phyloP scores from a whole-genome alignment of 116 monocot genomes.

The Thalassia testudinum region DNA sequence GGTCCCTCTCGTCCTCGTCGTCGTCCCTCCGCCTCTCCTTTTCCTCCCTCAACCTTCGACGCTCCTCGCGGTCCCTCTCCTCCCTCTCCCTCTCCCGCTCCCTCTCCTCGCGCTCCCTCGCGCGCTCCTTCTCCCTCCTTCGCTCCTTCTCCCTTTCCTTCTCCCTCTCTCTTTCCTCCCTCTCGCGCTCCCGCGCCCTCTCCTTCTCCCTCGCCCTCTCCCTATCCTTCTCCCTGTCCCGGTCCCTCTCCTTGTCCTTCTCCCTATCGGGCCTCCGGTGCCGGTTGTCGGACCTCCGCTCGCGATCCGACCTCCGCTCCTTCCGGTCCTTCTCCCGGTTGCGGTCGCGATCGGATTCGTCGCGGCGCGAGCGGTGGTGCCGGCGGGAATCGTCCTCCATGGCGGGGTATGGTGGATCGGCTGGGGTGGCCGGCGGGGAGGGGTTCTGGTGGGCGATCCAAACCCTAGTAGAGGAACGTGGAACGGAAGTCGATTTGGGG shows the following conservation, averaged over 20 bases:
- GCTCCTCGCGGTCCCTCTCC: constrained; percentile 7
- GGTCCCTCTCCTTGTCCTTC: constrained; percentile 1
- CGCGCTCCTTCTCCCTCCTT: constrained; percentile 9
- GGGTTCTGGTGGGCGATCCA: no score
- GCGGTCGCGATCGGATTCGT: constrained; percentile 8
- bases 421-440: no score
- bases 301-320: constrained; percentile 11
- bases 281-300: constrained; percentile 14
- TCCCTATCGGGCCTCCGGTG: constrained; percentile 1
- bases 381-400: constrained; percentile 11
- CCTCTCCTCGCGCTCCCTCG: constrained; percentile 6
- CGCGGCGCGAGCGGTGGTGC: constrained; percentile 11
- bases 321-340: constrained; percentile 11
- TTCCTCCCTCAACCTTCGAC: constrained; percentile 8
- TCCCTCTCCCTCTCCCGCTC: constrained; percentile 6
- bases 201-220: background rate
- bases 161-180: constrained; percentile 3
- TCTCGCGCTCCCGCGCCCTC: constrained; percentile 1
- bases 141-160: constrained; percentile 6
- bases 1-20: constrained; percentile 8
- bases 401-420: no score
- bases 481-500: no score
- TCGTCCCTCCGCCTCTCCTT: constrained; percentile 6
- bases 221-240: background rate
- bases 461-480: no score